phyloP scores from a whole-genome alignment of 1,284 basidiomycete genomes.

The Cutaneotrichosporon sp. region DNA sequence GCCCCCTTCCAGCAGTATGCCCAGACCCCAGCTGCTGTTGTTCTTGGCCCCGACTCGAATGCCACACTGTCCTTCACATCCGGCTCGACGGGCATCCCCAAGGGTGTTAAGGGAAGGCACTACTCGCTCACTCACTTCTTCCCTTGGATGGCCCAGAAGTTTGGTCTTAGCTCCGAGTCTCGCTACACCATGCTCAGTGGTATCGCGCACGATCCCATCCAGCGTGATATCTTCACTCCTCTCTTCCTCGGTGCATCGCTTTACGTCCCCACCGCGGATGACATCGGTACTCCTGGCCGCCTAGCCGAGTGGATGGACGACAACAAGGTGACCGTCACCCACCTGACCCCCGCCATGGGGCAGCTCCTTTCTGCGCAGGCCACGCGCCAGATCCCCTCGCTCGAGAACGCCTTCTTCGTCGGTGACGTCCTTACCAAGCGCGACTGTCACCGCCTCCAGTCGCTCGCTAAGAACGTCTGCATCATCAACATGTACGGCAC shows the following conservation, averaged over 20 bases:
- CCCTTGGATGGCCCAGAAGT: conserved; percentile 96
- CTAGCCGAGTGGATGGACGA: conserved; percentile 99
- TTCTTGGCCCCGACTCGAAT: conserved; percentile 88
- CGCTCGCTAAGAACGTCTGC: conserved; percentile 82
- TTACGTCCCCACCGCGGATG: conserved; percentile 93
- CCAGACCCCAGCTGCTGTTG: conserved; percentile 60
- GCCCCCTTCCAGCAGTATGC: conserved; percentile 50
- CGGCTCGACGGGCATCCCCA: conserved; percentile 96
- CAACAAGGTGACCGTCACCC: conserved; percentile 83
- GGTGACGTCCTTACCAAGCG: conserved; percentile 99
- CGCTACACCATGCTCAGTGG: conserved; percentile 99
- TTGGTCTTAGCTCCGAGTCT: conserved; percentile 68
- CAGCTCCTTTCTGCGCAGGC: conserved; percentile 96
- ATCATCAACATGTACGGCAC: conserved; percentile 99
- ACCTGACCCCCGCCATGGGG: conserved; percentile 98
- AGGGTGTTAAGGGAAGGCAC: conserved; percentile 93
- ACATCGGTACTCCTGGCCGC: conserved; percentile 94
- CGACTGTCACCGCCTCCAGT: conserved; percentile 91
- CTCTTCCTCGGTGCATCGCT: conserved; percentile 95
- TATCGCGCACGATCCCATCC: conserved; percentile 98
- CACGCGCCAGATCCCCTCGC: conserved; percentile 76
- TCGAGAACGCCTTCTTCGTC: conserved; percentile 94
- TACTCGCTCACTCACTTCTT: conserved; percentile 98
- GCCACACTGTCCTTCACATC: conserved; percentile 96
- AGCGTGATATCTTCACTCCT: conserved; percentile 98